Evolutionary conservation across 1,139 yeast species (phyloP), one percentile per base, ranked within the genome.

Genomic region (Scheffersomyces lignicola): DNA sequence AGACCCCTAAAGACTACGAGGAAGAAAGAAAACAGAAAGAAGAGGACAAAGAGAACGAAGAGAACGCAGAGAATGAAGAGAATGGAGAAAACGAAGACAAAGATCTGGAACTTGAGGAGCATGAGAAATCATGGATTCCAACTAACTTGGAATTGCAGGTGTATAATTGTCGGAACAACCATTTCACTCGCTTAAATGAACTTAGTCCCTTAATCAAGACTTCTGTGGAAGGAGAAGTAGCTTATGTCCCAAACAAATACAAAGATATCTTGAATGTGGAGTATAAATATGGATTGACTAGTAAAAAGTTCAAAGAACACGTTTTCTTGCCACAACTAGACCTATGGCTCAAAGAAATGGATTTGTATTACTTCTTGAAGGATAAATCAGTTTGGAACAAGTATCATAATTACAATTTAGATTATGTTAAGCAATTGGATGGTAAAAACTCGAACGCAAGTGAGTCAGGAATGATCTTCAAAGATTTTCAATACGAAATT

Each of bases 121-220:
- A n/a, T n/a, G n/a, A n/a, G n/a, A n/a, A n/a, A n/a, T n/a, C n/a
- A n/a, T n/a, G n/a, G n/a, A n/a, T n/a, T n/a, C n/a, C n/a, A n/a
- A n/a, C n/a, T n/a, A n/a, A n/a, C n/a, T n/a, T n/a, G n/a, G n/a
- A n/a, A 3, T 42, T 58, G 6, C 48, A 62, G 33, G 51, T 56
- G 9, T 69, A 62, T 49, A 73, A 72, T 44, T 73, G 79, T 49
- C 55, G 76, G 27, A 73, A 73, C 49, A 60, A 62, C 39, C 78
- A 73, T 54, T 73, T 65, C 44, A 51, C 49, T 17, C 37, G 42
- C 15, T 44, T 65, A 10, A 34, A 41, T 8, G 70, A 65, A 39
- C 37, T 67, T 15, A 42, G 52, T 11, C 73, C 73, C 0, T 46
- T 67, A 24, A 49, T 42, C 30, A 43, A 64, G 24, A 44, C 68